Conservation (phyloP, 768 basidiomycete genomes). For the Asterophora parasitica region DNA sequence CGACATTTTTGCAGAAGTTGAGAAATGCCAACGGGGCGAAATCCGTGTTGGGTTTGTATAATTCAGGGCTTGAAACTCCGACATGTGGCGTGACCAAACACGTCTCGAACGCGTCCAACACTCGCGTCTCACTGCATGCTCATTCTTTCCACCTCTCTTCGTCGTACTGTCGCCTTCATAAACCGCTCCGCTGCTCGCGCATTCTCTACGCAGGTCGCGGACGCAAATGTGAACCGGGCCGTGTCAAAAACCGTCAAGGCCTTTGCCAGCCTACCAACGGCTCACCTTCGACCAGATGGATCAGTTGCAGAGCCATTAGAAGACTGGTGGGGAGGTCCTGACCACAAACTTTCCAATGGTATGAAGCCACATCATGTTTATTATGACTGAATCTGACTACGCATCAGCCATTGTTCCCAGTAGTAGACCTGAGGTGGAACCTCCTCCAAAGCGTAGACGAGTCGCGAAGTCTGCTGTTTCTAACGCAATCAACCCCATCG, state of each 20-base stretch:
- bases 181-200: conserved; percentile 2
- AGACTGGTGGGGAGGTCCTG: conserved; percentile 34
- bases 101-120: conserved; percentile 13
- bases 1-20: conserved; percentile 51
- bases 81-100: conserved; percentile 22
- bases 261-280: conserved; percentile 53
- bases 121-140: conserved; percentile 8
- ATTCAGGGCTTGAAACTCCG: conserved; percentile 37
- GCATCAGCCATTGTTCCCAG: no score
- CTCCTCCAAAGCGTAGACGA: conserved; percentile 4
- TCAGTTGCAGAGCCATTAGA: conserved; percentile 35
- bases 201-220: conserved; percentile 1
- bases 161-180: not conserved
- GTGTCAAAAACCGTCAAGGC: conserved; percentile 42
- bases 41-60: conserved; percentile 25
- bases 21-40: conserved; percentile 26
- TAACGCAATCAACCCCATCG: not conserved
- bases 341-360: not conserved
- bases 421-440: not conserved
- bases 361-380: not conserved
- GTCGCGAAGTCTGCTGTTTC: not conserved
- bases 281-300: conserved; percentile 40
- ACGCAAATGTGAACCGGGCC: not conserved
- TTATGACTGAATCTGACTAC: not conserved
- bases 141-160: not conserved